A percentile compares a stretch with the other conserved stretches of the same genome.
Conservation (phyloP, 1,284 basidiomycete genomes). For the Gymnopus androsaceus region DNA sequence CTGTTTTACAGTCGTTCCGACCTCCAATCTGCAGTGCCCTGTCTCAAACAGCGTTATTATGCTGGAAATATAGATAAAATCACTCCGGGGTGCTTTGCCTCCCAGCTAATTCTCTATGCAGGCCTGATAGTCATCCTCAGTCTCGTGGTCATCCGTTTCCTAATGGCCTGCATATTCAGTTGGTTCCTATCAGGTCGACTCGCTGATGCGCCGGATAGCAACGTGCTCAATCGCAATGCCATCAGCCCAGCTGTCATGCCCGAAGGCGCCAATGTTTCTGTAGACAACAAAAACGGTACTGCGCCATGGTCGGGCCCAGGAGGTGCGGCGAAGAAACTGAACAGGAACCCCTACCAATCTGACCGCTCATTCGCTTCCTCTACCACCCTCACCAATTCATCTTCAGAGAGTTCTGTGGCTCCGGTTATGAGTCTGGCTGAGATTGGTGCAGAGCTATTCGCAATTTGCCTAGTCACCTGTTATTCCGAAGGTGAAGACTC, state of each 20-base stretch:
- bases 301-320: conserved; percentile 85
- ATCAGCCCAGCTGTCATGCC: conserved; percentile 96
- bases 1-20: conserved; percentile 76
- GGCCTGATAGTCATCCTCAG: conserved; percentile 91
- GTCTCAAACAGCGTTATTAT: conserved; percentile 82
- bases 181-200: conserved; percentile 90
- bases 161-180: conserved; percentile 95
- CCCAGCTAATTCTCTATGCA: conserved; percentile 87
- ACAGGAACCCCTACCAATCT: conserved; percentile 42
- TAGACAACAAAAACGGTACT: conserved; percentile 87
- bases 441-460: conserved; percentile 93
- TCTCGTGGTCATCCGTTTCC: conserved; percentile 89
- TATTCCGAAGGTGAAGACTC: conserved; percentile 97
- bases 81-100: conserved; percentile 93
- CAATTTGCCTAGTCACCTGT: conserved; percentile 94
- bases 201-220: conserved; percentile 70
- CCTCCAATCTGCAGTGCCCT: conserved; percentile 70
- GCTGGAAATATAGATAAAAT: conserved; percentile 97
- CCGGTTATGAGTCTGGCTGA: conserved; percentile 82
- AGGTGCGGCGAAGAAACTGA: conserved; percentile 50
- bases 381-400: conserved; percentile 52
- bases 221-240: conserved; percentile 71
- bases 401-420: conserved; percentile 40
- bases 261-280: conserved; percentile 87
- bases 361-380: conserved; percentile 48